Evolutionary conservation across 495 filamentous ascomycete genomes (phyloP).

Genomic region (Xylaria cubensis): DNA sequence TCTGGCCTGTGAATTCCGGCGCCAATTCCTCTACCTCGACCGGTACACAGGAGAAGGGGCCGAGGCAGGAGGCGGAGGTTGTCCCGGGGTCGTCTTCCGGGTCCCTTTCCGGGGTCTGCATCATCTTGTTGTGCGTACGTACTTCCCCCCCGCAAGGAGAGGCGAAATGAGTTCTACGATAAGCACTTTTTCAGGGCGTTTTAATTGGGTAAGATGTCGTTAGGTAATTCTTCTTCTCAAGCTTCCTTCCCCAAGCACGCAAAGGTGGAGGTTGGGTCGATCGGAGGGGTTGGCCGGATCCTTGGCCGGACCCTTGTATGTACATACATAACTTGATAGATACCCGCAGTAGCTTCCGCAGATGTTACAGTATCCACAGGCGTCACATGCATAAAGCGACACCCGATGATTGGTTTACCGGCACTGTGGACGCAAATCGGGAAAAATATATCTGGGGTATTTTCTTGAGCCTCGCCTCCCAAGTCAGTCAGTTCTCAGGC

Average conservation of each 20-base stretch:
- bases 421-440: background rate
- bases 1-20: constrained; percentile 44
- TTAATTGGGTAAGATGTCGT: background rate
- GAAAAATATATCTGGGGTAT: background rate
- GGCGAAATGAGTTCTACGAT: background rate
- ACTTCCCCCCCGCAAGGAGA: background rate
- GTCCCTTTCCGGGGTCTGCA: constrained; percentile 30
- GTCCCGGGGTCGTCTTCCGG: constrained; percentile 27
- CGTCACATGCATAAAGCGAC: constrained; percentile 9
- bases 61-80: constrained; percentile 30
- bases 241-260: background rate
- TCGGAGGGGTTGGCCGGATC: background rate
- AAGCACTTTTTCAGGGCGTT: too few relatives aligned
- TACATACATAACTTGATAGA: too few relatives aligned
- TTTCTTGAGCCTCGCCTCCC: background rate
- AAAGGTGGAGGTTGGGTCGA: background rate
- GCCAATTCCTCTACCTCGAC: constrained; percentile 30
- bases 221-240: background rate
- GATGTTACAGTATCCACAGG: background rate
- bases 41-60: constrained; percentile 29
- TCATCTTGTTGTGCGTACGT: background rate
- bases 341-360: background rate
- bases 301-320: background rate
- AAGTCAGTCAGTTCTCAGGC: background rate
- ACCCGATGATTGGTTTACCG: background rate